Conservation (phyloP, 2,329 filamentous ascomycete species). For the Curvularia verruculosa region DNA sequence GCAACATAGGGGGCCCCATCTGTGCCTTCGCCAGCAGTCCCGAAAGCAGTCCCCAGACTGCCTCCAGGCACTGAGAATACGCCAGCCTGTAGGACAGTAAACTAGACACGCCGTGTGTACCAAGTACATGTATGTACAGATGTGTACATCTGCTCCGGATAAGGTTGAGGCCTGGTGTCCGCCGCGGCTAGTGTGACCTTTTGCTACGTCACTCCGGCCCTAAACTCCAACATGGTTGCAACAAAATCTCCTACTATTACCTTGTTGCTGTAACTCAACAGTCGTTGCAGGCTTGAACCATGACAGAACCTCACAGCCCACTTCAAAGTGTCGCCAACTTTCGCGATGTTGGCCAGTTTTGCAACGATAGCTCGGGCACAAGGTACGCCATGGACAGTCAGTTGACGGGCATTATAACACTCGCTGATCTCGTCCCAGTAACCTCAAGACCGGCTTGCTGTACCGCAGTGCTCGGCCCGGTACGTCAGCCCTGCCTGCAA, state of each 20-base stretch:
- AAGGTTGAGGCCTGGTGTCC: not conserved
- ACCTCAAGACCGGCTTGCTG: conserved; percentile 35
- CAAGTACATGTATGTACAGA: not conserved
- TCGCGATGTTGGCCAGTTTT: conserved; percentile 44
- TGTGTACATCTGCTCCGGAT: not conserved
- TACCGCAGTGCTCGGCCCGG: conserved; percentile 47
- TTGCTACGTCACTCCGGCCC: conserved; percentile 15
- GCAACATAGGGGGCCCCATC: too few relatives aligned
- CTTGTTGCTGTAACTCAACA: not conserved
- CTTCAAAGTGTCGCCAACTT: conserved; percentile 46
- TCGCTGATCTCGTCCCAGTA: conserved; percentile 22
- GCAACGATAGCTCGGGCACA: conserved; percentile 32
- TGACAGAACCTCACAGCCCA: conserved; percentile 22
- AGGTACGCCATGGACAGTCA: conserved; percentile 17
- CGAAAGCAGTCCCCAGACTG: not conserved
- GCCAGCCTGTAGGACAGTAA: not conserved
- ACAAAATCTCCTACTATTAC: not conserved
- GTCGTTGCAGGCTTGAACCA: not conserved
- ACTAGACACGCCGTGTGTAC: not conserved
- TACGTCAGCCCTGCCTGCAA: conserved; percentile 20
- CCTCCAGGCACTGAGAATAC: too few relatives aligned
- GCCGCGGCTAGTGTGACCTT: conserved; percentile 13
- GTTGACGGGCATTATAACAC: not conserved
- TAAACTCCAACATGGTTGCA: not conserved
- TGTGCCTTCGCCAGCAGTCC: not conserved